A percentile compares a stretch with the other conserved stretches of the same genome.
These are phyloP conservation scores for Candida multigemmis DNA, from an alignment of 805 yeast genomes.

Conservation along the genomic window DNA sequence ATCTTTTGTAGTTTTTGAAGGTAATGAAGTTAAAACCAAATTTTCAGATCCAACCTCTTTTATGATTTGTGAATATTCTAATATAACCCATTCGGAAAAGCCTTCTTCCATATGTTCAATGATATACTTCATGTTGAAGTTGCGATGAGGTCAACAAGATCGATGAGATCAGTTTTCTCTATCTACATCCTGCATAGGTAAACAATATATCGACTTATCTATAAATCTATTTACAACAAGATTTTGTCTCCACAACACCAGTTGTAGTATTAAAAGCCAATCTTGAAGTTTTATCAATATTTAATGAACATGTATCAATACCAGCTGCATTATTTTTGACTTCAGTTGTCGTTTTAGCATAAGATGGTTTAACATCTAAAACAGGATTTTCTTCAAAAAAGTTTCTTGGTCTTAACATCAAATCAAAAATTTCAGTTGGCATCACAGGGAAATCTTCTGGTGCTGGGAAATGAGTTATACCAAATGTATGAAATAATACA, in stretches of 20 bases:
- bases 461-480: constrained; percentile 79
- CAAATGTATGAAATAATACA: constrained; percentile 73
- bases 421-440: constrained; percentile 78
- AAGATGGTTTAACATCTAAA: constrained; percentile 63
- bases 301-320: constrained; percentile 24
- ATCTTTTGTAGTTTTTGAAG: constrained; percentile 45
- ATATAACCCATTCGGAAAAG: constrained; percentile 89
- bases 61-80: constrained; percentile 79
- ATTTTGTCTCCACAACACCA: constrained; percentile 4
- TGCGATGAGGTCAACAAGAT: constrained; percentile 1
- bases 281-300: constrained; percentile 29
- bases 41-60: constrained; percentile 75
- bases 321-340: constrained; percentile 26
- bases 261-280: constrained; percentile 26
- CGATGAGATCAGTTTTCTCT: not conserved
- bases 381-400: constrained; percentile 74
- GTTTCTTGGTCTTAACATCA: constrained; percentile 70
- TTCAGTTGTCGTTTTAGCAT: constrained; percentile 30
- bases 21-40: constrained; percentile 69
- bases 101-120: constrained; percentile 98
- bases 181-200: too few relatives aligned
- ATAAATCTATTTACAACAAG: constrained; percentile 11
- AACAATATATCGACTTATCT: too few relatives aligned
- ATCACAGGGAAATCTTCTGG: constrained; percentile 87
- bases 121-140: constrained; percentile 63